These are phyloP conservation scores for Neonectria magnoliae DNA, from an alignment of 2,329 filamentous ascomycete genomes.

Conservation along the genomic window DNA sequence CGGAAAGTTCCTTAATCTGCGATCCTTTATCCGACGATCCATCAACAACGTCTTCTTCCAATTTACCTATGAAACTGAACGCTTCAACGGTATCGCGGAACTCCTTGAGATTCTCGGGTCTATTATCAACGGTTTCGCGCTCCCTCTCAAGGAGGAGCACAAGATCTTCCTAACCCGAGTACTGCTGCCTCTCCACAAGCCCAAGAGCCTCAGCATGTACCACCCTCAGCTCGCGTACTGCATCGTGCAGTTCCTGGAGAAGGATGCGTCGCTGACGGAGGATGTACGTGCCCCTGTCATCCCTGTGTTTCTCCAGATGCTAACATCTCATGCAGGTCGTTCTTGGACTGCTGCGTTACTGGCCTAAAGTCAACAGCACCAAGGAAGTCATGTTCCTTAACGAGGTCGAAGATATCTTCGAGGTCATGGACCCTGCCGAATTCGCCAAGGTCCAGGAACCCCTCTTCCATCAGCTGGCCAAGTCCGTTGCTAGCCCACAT, in stretches of 20 bases:
- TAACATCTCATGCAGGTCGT: slow-evolving; percentile 74
- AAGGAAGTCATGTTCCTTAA: slow-evolving; percentile 99
- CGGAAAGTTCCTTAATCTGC: slow-evolving; percentile 96
- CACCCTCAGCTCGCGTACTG: slow-evolving; percentile 98
- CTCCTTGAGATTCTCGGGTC: slow-evolving; percentile 95
- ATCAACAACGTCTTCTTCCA: slow-evolving; percentile 99
- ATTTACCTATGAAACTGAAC: slow-evolving; percentile 97
- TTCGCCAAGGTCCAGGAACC: slow-evolving; percentile 99
- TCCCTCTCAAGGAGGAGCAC: slow-evolving; percentile 97
- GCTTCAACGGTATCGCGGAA: slow-evolving; percentile 98
- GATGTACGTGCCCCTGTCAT: slow-evolving; percentile 68
- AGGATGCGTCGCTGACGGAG: slow-evolving; percentile 96
- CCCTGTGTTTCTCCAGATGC: neutral
- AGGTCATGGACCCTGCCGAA: slow-evolving; percentile 98
- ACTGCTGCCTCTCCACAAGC: slow-evolving; percentile 93
- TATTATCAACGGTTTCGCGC: slow-evolving; percentile 98
- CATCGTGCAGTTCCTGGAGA: slow-evolving; percentile 98
- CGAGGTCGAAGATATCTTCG: slow-evolving; percentile 98
- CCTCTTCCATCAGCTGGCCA: slow-evolving; percentile 95
- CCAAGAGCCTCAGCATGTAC: slow-evolving; percentile 99
- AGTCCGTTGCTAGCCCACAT: slow-evolving; percentile 97
- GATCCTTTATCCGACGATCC: slow-evolving; percentile 95
- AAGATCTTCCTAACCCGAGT: slow-evolving; percentile 97
- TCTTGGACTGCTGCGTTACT: slow-evolving; percentile 91
- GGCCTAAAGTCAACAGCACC: slow-evolving; percentile 99